These are phyloP conservation scores for Podila epicladia DNA, from an alignment of 192 early-diverging fungal genomes.

Conservation along the genomic window DNA sequence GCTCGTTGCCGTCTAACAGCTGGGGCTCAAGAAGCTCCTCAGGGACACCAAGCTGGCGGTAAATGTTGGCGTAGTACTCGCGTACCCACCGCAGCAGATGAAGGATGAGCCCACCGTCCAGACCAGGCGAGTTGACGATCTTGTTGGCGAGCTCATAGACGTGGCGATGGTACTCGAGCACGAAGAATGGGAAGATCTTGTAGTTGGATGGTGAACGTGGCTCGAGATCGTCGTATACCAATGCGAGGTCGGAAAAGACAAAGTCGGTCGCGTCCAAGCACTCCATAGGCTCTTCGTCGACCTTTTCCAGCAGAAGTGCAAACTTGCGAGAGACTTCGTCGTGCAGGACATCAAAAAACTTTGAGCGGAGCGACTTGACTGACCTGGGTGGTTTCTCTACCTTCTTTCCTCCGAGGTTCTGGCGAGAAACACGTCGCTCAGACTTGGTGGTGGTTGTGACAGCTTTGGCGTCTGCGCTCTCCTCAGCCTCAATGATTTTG, in stretches of 20 bases:
- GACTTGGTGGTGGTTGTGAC: constrained; percentile 47
- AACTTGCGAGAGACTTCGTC: constrained; percentile 78
- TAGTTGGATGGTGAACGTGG: constrained; percentile 91
- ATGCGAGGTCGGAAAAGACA: constrained; percentile 88
- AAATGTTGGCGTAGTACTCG: constrained; percentile 93
- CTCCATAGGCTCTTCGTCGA: constrained; percentile 66
- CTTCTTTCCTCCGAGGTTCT: constrained; percentile 60
- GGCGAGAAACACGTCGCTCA: constrained; percentile 57
- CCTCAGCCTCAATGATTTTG: constrained; percentile 96
- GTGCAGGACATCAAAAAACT: constrained; percentile 80
- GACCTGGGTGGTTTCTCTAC: constrained; percentile 55
- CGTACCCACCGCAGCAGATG: constrained; percentile 87
- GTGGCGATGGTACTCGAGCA: constrained; percentile 94
- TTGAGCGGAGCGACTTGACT: constrained; percentile 80
- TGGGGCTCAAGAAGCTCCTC: constrained; percentile 91
- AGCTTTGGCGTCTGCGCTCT: constrained; percentile 85
- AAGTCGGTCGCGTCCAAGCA: constrained; percentile 78
- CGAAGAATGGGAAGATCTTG: constrained; percentile 95
- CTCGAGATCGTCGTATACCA: constrained; percentile 88
- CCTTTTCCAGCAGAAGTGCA: constrained; percentile 67
- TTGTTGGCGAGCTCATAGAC: constrained; percentile 85
- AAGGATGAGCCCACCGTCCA: constrained; percentile 92
- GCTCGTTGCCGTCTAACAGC: constrained; percentile 93
- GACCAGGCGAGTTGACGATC: constrained; percentile 70
- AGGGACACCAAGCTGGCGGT: constrained; percentile 83